Evolutionary conservation across 495 filamentous ascomycete species (phyloP).

Genomic region (Pyrenopolyporus hunteri): DNA sequence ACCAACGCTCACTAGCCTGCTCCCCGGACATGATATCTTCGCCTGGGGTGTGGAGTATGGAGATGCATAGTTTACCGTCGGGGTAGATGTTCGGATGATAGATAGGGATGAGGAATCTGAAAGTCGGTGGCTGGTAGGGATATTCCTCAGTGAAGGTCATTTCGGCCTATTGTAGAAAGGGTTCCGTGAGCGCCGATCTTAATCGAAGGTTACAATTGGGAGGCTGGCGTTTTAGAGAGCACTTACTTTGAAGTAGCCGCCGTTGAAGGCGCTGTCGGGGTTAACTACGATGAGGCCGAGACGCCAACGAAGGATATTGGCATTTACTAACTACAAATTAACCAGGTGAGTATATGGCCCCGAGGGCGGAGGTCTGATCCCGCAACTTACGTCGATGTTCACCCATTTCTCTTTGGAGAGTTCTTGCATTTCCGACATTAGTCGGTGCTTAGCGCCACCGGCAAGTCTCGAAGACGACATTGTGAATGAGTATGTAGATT

Average conservation of each 20-base stretch:
- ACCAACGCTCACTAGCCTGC: conserved; percentile 87
- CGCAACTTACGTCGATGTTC: conserved; percentile 70
- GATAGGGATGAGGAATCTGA: conserved; percentile 78
- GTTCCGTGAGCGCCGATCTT: conserved; percentile 13
- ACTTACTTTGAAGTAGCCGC: conserved; percentile 81
- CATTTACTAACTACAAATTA: conserved; percentile 64
- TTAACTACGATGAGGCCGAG: conserved; percentile 92
- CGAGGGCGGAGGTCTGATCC: neutral
- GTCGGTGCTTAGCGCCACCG: conserved; percentile 71
- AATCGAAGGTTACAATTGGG: neutral
- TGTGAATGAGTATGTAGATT: neutral
- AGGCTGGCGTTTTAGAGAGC: no score
- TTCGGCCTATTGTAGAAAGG: conserved; percentile 58
- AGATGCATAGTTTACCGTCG: conserved; percentile 92
- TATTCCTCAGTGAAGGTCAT: conserved; percentile 92
- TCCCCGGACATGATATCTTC: conserved; percentile 93
- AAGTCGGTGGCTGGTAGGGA: conserved; percentile 89
- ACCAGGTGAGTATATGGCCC: conserved; percentile 8
- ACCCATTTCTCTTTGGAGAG: conserved; percentile 92
- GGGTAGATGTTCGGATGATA: conserved; percentile 94
- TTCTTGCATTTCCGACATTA: conserved; percentile 88
- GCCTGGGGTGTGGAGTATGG: conserved; percentile 90
- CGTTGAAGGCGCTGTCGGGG: conserved; percentile 86
- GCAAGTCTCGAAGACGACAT: conserved; percentile 39
- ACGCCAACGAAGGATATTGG: conserved; percentile 83